phyloP scores from a whole-genome alignment of 139 green algal species.

The Chlamydomonas sphaeroides region DNA sequence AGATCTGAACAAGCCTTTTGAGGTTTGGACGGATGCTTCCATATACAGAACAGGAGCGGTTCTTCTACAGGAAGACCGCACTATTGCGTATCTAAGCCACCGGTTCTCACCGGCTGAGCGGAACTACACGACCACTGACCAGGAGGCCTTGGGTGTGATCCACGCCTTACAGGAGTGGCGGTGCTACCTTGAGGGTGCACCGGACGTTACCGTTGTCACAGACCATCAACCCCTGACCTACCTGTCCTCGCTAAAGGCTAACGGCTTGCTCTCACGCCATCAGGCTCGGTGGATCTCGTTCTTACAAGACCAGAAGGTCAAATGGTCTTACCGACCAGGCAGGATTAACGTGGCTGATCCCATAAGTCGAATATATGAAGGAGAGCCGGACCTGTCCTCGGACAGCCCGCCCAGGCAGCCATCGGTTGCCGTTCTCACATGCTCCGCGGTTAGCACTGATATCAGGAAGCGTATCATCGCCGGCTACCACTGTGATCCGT shows the following conservation, averaged over 20 bases:
- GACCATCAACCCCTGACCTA: not conserved
- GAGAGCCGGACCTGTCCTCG: not conserved
- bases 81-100: not conserved
- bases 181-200: not conserved
- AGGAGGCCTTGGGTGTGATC: not conserved
- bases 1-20: not conserved
- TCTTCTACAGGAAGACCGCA: not conserved
- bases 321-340: not conserved
- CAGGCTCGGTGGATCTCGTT: conserved; percentile 37
- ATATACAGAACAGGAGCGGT: not conserved
- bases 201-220: not conserved
- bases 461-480: not conserved
- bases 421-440: not conserved
- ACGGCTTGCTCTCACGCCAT: not conserved
- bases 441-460: not conserved
- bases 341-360: not conserved
- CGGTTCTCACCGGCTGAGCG: not conserved
- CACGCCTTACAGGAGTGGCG: not conserved
- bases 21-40: not conserved
- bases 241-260: not conserved
- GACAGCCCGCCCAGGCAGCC: not conserved
- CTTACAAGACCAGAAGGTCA: not conserved
- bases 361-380: not conserved
- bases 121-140: not conserved
- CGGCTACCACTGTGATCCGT: not conserved